Conservation (phyloP, 352 stramenopile genomes). For the Thraustochytrium striatum region DNA sequence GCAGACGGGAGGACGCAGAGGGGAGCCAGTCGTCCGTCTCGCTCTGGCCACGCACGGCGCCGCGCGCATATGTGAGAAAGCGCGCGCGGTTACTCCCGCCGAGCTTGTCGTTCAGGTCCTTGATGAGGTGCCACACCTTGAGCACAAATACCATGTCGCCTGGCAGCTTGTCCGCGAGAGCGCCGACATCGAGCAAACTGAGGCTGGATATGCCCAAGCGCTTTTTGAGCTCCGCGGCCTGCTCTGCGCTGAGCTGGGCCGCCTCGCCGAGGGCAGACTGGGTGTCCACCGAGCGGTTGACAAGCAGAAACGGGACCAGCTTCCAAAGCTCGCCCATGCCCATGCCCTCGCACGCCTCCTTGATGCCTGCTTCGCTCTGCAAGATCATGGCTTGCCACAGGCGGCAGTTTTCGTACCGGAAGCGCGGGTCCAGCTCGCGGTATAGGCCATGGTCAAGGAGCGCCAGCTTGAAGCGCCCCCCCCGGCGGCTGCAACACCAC, state of each 20-base stretch:
- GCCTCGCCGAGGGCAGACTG: not conserved
- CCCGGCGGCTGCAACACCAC: conserved; percentile 59
- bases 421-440: conserved; percentile 80
- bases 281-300: conserved; percentile 36
- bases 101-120: conserved; percentile 33
- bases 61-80: conserved; percentile 13
- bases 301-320: conserved; percentile 73
- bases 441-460: conserved; percentile 96
- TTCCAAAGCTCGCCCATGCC: conserved; percentile 64
- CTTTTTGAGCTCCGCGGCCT: not conserved
- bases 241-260: not conserved
- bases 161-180: conserved; percentile 17
- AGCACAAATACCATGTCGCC: conserved; percentile 40
- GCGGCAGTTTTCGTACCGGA: conserved; percentile 87
- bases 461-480: conserved; percentile 80
- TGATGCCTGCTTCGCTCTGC: conserved; percentile 71
- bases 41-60: not conserved
- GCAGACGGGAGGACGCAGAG: not conserved
- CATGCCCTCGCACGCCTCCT: conserved; percentile 61
- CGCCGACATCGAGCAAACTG: not conserved
- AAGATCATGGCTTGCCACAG: conserved; percentile 90
- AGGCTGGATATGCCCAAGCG: conserved; percentile 15
- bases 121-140: conserved; percentile 32
- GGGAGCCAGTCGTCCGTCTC: not conserved
- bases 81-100: conserved; percentile 11